Evolutionary conservation across 768 basidiomycete species (phyloP).

Genomic region (Tulasnella sp.): DNA sequence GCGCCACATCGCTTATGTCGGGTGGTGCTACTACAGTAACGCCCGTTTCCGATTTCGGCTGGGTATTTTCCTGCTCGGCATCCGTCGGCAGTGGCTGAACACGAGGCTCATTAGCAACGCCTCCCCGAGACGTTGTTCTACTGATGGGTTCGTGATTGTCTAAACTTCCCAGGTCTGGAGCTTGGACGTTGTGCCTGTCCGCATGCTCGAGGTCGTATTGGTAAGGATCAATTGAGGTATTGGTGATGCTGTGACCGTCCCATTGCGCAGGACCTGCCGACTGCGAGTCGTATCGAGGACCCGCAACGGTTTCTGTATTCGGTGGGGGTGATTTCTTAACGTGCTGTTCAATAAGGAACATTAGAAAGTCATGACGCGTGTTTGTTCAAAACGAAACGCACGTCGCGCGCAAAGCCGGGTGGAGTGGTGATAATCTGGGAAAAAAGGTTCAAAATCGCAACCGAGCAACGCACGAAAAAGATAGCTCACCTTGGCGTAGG

Average conservation of each 20-base stretch:
- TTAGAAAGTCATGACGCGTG: neutral
- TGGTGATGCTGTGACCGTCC: neutral
- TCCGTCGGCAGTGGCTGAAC: conserved; percentile 1
- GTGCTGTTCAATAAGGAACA: conserved; percentile 17
- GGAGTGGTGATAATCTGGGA: conserved; percentile 28
- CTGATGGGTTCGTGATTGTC: conserved; percentile 6
- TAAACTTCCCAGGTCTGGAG: conserved; percentile 9
- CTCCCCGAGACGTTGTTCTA: neutral
- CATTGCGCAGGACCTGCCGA: neutral
- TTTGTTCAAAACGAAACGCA: conserved; percentile 14
- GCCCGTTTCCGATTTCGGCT: neutral
- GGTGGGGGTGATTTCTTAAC: conserved; percentile 24
- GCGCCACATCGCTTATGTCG: conserved; percentile 3
- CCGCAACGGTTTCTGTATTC: conserved; percentile 14
- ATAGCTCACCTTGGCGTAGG: conserved; percentile 62
- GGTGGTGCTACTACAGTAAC: neutral
- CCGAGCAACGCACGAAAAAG: neutral
- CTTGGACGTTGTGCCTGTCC: neutral
- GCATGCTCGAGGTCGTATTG: conserved; percentile 10
- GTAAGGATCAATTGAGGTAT: conserved; percentile 15
- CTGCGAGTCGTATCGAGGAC: conserved; percentile 14
- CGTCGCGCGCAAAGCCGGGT: conserved; percentile 32
- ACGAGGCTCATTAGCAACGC: conserved; percentile 13
- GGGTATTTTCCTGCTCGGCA: neutral
- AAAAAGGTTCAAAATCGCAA: conserved; percentile 16